Evolutionary conservation across 108 stramenopile species (phyloP).

Genomic region (Skeletonema grethae): DNA sequence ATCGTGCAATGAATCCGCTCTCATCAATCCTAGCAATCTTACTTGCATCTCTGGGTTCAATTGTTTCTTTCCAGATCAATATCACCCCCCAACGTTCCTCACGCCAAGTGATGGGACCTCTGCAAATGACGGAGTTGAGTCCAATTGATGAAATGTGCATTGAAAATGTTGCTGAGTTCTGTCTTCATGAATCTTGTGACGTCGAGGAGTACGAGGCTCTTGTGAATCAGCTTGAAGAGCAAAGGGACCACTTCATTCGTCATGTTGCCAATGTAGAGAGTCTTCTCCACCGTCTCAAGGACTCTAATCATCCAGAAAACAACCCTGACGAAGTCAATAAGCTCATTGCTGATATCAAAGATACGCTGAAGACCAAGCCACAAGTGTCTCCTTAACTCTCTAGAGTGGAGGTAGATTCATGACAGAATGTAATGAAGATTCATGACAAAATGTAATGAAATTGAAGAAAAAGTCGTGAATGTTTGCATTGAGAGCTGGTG

Average conservation of each 20-base stretch:
- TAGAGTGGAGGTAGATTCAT: no score
- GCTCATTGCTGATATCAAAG: conserved; percentile 29
- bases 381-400: no score
- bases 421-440: no score
- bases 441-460: no score
- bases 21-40: neutral
- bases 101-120: conserved; percentile 9
- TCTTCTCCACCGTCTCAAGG: conserved; percentile 31
- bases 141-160: conserved; percentile 58
- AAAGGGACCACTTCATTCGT: conserved; percentile 33
- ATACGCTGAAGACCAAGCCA: conserved; percentile 5
- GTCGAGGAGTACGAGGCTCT: conserved; percentile 55
- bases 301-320: conserved; percentile 38
- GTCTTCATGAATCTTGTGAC: conserved; percentile 52
- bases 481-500: no score
- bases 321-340: conserved; percentile 22
- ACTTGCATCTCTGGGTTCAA: neutral
- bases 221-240: conserved; percentile 53
- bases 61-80: conserved; percentile 1
- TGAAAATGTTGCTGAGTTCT: conserved; percentile 56
- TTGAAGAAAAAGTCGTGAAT: no score
- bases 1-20: neutral
- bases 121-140: conserved; percentile 29
- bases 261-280: conserved; percentile 43
- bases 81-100: neutral